These are phyloP conservation scores for Citrus sinensis DNA, from an alignment of 345 rosid species.

Conservation along the genomic window DNA sequence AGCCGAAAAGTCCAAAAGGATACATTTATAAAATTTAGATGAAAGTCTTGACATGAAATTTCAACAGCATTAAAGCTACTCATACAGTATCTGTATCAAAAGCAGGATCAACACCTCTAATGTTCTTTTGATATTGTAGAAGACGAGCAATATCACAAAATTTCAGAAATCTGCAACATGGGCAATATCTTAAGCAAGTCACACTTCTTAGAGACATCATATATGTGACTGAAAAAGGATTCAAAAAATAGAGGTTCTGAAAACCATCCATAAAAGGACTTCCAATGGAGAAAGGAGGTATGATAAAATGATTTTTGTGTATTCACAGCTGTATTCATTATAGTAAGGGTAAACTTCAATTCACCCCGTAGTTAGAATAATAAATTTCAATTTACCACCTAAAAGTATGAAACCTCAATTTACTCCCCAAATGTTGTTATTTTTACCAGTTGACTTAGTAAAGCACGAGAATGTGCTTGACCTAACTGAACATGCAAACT, in stretches of 20 bases:
- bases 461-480: too few relatives aligned
- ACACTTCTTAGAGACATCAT: neutral
- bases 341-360: too few relatives aligned
- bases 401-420: too few relatives aligned
- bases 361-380: too few relatives aligned
- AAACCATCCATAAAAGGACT: neutral
- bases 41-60: neutral
- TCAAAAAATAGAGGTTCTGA: neutral
- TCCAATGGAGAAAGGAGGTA: neutral
- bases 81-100: constrained; percentile 11
- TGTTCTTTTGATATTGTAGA: constrained; percentile 3
- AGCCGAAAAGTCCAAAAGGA: neutral
- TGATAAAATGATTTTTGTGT: neutral
- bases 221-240: neutral
- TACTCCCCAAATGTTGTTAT: too few relatives aligned
- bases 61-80: neutral
- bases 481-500: too few relatives aligned
- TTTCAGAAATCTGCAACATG: constrained; percentile 75
- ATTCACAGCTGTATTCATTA: neutral
- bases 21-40: neutral
- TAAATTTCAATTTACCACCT: too few relatives aligned
- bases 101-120: neutral
- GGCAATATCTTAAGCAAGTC: constrained; percentile 9
- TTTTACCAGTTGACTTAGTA: too few relatives aligned
- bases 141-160: constrained; percentile 41